These are phyloP conservation scores for Dioszegia crocea DNA, from an alignment of 768 basidiomycete genomes.

Conservation along the genomic window DNA sequence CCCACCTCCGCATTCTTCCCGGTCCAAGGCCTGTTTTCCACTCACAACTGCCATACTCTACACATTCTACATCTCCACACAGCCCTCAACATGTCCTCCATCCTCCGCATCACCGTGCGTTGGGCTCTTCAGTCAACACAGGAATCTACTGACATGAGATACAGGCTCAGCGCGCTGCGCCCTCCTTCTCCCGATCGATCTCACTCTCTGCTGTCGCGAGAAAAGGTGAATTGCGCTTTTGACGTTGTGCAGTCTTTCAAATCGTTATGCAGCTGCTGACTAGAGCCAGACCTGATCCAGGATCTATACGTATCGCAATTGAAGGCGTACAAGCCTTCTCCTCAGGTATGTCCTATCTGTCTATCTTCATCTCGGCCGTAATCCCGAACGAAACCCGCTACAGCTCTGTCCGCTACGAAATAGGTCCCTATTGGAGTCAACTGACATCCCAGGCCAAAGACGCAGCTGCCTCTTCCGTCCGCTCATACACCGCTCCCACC, in stretches of 20 bases:
- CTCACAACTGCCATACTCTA: not conserved
- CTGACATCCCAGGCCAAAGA: conserved; percentile 65
- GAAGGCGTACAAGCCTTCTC: conserved; percentile 77
- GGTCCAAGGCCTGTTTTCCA: not conserved
- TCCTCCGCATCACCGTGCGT: conserved; percentile 39
- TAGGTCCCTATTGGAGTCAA: too few relatives aligned
- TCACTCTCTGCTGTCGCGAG: conserved; percentile 45
- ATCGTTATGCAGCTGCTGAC: not conserved
- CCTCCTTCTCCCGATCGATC: conserved; percentile 46
- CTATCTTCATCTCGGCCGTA: too few relatives aligned
- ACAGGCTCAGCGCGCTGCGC: conserved; percentile 37
- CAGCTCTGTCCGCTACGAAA: too few relatives aligned
- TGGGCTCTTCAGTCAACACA: not conserved
- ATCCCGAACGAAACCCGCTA: too few relatives aligned
- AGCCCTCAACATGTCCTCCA: conserved; percentile 31
- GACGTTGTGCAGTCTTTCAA: not conserved
- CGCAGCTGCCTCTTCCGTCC: conserved; percentile 82
- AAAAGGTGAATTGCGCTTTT: conserved; percentile 46
- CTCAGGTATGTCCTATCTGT: conserved; percentile 61
- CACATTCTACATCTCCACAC: not conserved
- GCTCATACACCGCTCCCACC: conserved; percentile 70
- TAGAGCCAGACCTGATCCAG: conserved; percentile 73
- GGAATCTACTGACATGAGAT: not conserved
- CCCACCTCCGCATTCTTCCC: not conserved
- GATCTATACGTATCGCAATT: conserved; percentile 87